A percentile compares a stretch with the other conserved stretches of the same genome.
Conservation (phyloP, 2,329 filamentous ascomycete genomes). For the Cladosporium halotolerans region DNA sequence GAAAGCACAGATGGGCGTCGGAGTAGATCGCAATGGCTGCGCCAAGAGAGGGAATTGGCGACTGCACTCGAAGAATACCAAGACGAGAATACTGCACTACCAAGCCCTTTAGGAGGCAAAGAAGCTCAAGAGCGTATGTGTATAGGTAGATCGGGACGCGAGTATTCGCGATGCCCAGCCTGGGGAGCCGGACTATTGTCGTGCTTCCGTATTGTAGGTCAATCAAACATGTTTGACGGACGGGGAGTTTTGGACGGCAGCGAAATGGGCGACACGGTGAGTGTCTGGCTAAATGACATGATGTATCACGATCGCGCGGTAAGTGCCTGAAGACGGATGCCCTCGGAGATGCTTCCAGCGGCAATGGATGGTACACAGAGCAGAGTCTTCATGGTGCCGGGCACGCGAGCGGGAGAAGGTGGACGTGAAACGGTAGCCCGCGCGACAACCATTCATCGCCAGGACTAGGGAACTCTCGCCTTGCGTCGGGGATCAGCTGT, state of each 20-base stretch:
- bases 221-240: too few relatives aligned
- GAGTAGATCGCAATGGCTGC: slow-evolving; percentile 5
- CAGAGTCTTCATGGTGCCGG: slow-evolving; percentile 1
- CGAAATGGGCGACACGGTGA: too few relatives aligned
- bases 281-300: too few relatives aligned
- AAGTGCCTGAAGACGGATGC: slow-evolving; percentile 3
- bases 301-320: background rate
- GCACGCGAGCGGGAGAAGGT: slow-evolving; percentile 6
- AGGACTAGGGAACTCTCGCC: too few relatives aligned
- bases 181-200: background rate
- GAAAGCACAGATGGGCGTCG: slow-evolving; percentile 1
- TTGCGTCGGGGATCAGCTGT: background rate
- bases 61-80: background rate
- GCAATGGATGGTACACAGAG: background rate
- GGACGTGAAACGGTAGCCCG: slow-evolving; percentile 10
- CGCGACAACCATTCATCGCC: background rate
- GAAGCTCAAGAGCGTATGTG: slow-evolving; percentile 4
- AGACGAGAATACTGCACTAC: slow-evolving; percentile 4
- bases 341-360: background rate
- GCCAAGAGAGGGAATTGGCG: slow-evolving; percentile 8
- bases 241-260: too few relatives aligned
- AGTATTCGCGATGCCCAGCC: slow-evolving; percentile 8
- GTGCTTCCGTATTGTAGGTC: background rate
- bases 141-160: background rate
- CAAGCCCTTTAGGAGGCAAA: slow-evolving; percentile 1